phyloP scores from a whole-genome alignment of 73 alveolate genomes.

The Paramecium tetraurelia region DNA sequence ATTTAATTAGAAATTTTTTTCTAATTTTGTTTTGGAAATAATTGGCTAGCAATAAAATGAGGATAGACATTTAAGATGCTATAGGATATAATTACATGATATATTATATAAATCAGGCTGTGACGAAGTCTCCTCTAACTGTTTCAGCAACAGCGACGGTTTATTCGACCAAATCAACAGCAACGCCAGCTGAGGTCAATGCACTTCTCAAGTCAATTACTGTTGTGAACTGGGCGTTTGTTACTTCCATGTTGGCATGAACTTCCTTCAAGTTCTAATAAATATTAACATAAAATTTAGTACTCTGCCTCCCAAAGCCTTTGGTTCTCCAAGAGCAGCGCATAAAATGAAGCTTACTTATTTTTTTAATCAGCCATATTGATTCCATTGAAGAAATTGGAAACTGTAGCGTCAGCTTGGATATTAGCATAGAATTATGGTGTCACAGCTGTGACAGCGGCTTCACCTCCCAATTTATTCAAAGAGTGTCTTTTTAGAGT shows the following conservation, averaged over 20 bases:
- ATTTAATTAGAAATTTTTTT: background rate
- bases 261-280: slow-evolving; percentile 66
- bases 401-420: slow-evolving; percentile 66
- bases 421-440: slow-evolving; percentile 64
- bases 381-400: slow-evolving; percentile 68
- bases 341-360: slow-evolving; percentile 54
- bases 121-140: slow-evolving; percentile 54
- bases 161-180: slow-evolving; percentile 60
- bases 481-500: background rate
- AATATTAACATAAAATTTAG: background rate
- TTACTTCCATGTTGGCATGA: slow-evolving; percentile 71
- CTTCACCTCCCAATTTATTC: slow-evolving; percentile 71
- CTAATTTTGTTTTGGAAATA: background rate
- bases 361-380: slow-evolving; percentile 61
- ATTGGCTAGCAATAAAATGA: background rate
- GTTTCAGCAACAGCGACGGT: slow-evolving; percentile 61
- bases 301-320: slow-evolving; percentile 41
- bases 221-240: slow-evolving; percentile 52
- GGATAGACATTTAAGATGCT: background rate
- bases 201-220: slow-evolving; percentile 65
- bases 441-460: slow-evolving; percentile 65
- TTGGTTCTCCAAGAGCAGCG: slow-evolving; percentile 69
- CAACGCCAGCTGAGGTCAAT: slow-evolving; percentile 64
- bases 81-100: background rate
- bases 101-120: slow-evolving; percentile 11